Percentiles rank a stretch among this genome's conserved stretches.
Conservation (phyloP, 805 yeast genomes). For the Myxozyma nipponensis region DNA sequence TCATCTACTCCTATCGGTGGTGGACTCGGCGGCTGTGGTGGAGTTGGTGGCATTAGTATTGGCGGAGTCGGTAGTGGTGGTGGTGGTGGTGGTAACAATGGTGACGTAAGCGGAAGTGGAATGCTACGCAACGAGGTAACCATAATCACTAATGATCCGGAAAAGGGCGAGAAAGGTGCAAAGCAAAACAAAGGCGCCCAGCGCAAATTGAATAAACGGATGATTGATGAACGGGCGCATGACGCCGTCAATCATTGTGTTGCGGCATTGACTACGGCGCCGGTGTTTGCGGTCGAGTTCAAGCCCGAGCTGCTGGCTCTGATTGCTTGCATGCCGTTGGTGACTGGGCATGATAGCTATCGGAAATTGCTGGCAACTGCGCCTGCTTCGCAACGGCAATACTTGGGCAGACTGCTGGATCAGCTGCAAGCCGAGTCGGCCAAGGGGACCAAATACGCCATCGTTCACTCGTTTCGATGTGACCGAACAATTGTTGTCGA, state of each 20-base stretch:
- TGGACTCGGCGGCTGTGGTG: too few species aligned
- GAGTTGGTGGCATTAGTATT: too few species aligned
- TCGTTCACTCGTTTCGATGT: conserved; percentile 73
- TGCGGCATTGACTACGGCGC: conserved; percentile 56
- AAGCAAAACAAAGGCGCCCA: conserved; percentile 71
- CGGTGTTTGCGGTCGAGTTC: conserved; percentile 72
- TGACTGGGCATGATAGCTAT: conserved; percentile 72
- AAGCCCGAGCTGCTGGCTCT: conserved; percentile 82
- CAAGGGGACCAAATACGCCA: conserved; percentile 75
- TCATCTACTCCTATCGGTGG: conserved; percentile 3
- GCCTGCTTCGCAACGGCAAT: conserved; percentile 76
- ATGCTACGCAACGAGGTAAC: conserved; percentile 49
- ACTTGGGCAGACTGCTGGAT: conserved; percentile 67
- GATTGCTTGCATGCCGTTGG: conserved; percentile 70
- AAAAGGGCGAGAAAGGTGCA: conserved; percentile 56
- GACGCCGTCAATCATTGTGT: conserved; percentile 55
- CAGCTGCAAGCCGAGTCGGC: conserved; percentile 46
- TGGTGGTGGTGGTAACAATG: too few species aligned
- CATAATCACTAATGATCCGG: conserved; percentile 75
- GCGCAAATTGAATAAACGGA: conserved; percentile 39
- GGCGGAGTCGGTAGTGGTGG: too few species aligned
- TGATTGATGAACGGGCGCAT: conserved; percentile 57
- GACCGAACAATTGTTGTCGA: conserved; percentile 67
- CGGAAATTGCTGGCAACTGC: conserved; percentile 69
- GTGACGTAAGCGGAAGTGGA: conserved; percentile 21